phyloP scores from a whole-genome alignment of 768 basidiomycete genomes.

The Leccinum subgranulosum region DNA sequence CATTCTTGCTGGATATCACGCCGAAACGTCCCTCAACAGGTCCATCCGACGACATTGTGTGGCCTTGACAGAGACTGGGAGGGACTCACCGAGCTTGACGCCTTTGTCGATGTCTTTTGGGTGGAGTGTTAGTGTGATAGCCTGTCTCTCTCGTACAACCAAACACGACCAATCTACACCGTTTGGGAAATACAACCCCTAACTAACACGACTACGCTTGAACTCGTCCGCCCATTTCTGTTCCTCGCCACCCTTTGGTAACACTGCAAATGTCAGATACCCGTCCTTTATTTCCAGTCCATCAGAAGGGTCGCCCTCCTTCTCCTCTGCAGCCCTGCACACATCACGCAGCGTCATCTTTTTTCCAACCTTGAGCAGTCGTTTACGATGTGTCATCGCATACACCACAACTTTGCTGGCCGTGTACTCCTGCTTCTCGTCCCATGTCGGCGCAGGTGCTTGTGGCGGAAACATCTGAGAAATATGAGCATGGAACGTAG shows the following conservation, averaged over 20 bases:
- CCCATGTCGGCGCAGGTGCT: conserved; percentile 71
- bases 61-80: conserved; percentile 29
- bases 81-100: conserved; percentile 68
- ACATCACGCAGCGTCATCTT: conserved; percentile 85
- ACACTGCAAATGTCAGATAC: conserved; percentile 72
- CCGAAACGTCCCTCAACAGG: conserved; percentile 18
- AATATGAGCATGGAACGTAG: conserved; percentile 77
- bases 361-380: conserved; percentile 87
- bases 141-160: conserved; percentile 15
- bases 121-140: conserved; percentile 9
- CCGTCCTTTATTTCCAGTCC: conserved; percentile 84
- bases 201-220: conserved; percentile 48
- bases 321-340: conserved; percentile 56
- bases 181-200: conserved; percentile 15
- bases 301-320: conserved; percentile 59
- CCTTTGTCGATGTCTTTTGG: conserved; percentile 46
- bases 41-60: conserved; percentile 11
- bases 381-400: conserved; percentile 70
- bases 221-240: conserved; percentile 85
- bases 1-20: conserved; percentile 19
- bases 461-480: conserved; percentile 79
- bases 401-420: conserved; percentile 71
- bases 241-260: conserved; percentile 76
- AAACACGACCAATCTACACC: conserved; percentile 29
- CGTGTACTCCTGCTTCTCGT: conserved; percentile 63